phyloP scores from a whole-genome alignment of 2,329 filamentous ascomycete species.

The Arthrobotrys megalospora region DNA sequence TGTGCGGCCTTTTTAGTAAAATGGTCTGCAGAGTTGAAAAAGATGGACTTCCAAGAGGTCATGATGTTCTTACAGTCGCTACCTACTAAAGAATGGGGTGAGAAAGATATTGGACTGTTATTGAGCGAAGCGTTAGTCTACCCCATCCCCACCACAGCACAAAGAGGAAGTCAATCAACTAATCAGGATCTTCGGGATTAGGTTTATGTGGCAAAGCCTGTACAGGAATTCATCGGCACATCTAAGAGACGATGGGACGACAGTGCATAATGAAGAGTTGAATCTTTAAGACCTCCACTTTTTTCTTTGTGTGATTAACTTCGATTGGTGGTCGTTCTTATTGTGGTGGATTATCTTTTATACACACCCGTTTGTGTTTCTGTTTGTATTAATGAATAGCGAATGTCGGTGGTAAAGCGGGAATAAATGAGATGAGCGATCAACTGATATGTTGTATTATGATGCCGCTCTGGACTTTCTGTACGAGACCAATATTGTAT shows the following conservation, averaged over 20 bases:
- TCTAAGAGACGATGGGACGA: constrained; percentile 70
- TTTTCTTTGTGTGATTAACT: background rate
- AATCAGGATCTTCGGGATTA: constrained; percentile 8
- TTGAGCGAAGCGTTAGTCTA: constrained; percentile 81
- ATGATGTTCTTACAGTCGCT: constrained; percentile 99
- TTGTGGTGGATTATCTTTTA: constrained; percentile 2
- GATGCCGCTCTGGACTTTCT: background rate
- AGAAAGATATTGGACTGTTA: constrained; percentile 96
- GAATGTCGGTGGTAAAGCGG: constrained; percentile 13
- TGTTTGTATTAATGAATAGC: constrained; percentile 23
- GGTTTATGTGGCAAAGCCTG: constrained; percentile 96
- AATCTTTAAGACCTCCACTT: constrained; percentile 46
- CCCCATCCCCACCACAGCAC: background rate
- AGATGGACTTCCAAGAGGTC: constrained; percentile 96
- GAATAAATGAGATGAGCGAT: constrained; percentile 25
- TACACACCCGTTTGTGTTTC: background rate
- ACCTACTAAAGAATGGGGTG: constrained; percentile 93
- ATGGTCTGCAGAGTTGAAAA: constrained; percentile 93
- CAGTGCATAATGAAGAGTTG: constrained; percentile 61
- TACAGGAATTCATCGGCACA: constrained; percentile 96
- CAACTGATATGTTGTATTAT: constrained; percentile 10
- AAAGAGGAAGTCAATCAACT: background rate
- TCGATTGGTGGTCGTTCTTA: constrained; percentile 13
- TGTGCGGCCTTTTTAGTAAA: constrained; percentile 98
- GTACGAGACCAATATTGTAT: background rate